Evolutionary conservation across 768 basidiomycete genomes (phyloP).

Genomic region (Phlegmacium glaucopus): DNA sequence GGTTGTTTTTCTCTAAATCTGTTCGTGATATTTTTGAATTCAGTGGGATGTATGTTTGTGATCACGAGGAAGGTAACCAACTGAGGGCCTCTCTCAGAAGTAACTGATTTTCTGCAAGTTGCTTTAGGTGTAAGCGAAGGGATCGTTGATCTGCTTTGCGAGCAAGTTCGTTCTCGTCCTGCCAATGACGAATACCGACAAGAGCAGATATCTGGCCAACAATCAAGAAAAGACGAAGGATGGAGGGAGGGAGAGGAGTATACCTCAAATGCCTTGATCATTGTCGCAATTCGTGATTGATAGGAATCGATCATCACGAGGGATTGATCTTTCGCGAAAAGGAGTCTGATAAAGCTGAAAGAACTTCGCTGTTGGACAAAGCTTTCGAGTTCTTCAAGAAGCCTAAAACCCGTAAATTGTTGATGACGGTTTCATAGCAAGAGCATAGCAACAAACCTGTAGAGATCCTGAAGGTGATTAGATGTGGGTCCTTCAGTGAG

Average conservation of each 20-base stretch:
- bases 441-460: background rate
- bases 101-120: slow-evolving; percentile 13
- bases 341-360: slow-evolving; percentile 5
- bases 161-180: slow-evolving; percentile 12
- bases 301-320: slow-evolving; percentile 11
- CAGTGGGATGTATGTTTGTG: background rate
- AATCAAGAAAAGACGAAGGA: background rate
- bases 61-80: background rate
- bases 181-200: slow-evolving; percentile 12
- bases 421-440: background rate
- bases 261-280: slow-evolving; percentile 14
- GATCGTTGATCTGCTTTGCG: slow-evolving; percentile 11
- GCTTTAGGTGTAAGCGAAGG: slow-evolving; percentile 7
- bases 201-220: slow-evolving; percentile 8
- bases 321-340: slow-evolving; percentile 1
- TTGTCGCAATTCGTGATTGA: slow-evolving; percentile 8
- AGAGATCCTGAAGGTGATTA: background rate
- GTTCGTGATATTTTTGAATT: background rate
- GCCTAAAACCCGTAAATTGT: background rate
- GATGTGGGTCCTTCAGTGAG: background rate
- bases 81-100: slow-evolving; percentile 11
- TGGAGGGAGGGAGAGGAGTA: background rate
- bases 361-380: slow-evolving; percentile 7
- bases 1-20: slow-evolving; percentile 14
- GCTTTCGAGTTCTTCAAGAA: slow-evolving; percentile 8